Percentiles rank a stretch among this genome's conserved stretches.
Evolutionary conservation across 805 yeast species (phyloP).

Genomic region (Yarrowia yakushimensis): DNA sequence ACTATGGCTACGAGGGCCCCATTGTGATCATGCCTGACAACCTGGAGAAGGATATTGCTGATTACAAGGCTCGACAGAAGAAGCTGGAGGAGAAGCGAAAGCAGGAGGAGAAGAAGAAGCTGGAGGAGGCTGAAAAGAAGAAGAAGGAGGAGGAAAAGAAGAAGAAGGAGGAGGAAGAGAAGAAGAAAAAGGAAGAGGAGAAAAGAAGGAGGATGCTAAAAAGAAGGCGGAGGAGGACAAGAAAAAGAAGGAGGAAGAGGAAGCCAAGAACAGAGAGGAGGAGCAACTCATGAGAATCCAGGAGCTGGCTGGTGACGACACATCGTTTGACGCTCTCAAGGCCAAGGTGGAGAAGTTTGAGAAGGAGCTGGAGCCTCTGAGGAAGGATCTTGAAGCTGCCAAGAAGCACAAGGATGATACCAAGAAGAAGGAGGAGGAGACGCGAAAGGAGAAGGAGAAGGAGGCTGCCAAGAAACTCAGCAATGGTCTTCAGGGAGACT

Average conservation of each 20-base stretch:
- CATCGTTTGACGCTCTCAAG: not conserved
- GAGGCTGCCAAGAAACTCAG: constrained; percentile 7
- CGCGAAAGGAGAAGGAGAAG: not conserved
- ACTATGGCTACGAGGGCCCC: not conserved
- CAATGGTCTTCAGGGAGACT: not conserved
- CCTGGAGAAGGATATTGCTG: constrained; percentile 1
- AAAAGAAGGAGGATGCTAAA: constrained; percentile 1
- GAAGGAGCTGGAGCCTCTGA: constrained; percentile 4
- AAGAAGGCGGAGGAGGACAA: not conserved
- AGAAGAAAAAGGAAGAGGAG: constrained; percentile 1
- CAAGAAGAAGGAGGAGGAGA: constrained; percentile 10
- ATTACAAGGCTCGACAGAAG: not conserved
- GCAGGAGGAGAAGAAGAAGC: not conserved
- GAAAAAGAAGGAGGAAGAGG: constrained; percentile 5
- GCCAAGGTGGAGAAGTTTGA: constrained; percentile 6
- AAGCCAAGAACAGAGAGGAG: constrained; percentile 2
- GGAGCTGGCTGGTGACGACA: not conserved
- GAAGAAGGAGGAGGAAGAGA: constrained; percentile 8
- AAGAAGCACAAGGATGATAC: not conserved
- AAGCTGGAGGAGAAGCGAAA: not conserved
- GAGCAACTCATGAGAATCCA: not conserved
- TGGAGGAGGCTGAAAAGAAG: not conserved
- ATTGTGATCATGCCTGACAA: constrained; percentile 6
- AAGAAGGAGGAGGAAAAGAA: constrained; percentile 4
- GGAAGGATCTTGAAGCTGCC: constrained; percentile 8